phyloP scores from a whole-genome alignment of 139 green algal species.

The Chlorella sp. region DNA sequence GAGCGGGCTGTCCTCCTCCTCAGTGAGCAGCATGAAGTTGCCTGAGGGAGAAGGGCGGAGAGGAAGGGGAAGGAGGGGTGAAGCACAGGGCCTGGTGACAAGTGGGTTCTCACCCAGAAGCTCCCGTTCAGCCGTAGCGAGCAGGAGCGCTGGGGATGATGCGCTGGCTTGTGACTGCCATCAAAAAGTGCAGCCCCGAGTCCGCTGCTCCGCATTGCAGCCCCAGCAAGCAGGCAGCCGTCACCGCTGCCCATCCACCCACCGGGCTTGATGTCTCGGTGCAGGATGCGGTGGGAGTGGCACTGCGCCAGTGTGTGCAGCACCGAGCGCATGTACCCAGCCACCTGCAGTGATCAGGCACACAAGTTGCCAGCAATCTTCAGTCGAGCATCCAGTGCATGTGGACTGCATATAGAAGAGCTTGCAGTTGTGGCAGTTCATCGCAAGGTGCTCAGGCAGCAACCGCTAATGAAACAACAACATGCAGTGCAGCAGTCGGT shows the following conservation, averaged over 20 bases:
- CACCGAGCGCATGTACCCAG: constrained; percentile 52
- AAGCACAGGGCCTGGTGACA: constrained; percentile 20
- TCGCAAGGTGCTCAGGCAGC: not conserved
- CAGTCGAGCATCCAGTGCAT: no score
- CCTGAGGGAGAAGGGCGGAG: constrained; percentile 42
- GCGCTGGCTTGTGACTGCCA: no score
- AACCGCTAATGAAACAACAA: not conserved
- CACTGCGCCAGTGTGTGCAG: constrained; percentile 59
- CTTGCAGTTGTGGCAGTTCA: no score
- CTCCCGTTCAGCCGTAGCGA: no score
- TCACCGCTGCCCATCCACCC: not conserved
- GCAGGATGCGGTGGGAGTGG: constrained; percentile 72
- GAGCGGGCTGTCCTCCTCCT: constrained; percentile 68
- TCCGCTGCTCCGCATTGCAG: no score
- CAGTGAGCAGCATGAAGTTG: constrained; percentile 92
- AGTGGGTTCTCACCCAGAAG: no score
- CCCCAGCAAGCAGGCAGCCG: no score
- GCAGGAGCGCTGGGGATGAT: no score
- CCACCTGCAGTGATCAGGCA: constrained; percentile 33
- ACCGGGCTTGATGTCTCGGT: constrained; percentile 82
- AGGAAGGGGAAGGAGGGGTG: not conserved
- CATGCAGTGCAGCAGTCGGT: no score
- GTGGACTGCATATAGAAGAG: not conserved
- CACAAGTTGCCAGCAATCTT: not conserved
- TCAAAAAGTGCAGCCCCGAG: no score